These are phyloP conservation scores for Aspergillus cavernicola DNA, from an alignment of 495 filamentous ascomycete genomes.

Conservation along the genomic window DNA sequence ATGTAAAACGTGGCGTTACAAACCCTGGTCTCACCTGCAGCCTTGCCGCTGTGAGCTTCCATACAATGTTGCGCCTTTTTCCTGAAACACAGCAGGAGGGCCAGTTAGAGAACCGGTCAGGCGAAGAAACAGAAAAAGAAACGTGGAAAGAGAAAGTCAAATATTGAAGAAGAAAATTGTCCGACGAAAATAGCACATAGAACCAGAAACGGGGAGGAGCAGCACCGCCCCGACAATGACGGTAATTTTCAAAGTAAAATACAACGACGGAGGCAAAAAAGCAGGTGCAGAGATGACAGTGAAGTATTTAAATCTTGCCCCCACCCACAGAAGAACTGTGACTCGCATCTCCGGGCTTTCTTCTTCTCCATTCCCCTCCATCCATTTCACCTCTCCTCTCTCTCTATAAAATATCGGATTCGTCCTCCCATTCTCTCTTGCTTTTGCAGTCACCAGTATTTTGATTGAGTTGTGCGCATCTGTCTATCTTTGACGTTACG, in stretches of 20 bases:
- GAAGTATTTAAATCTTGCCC: conserved; percentile 9
- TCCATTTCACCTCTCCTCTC: conserved; percentile 7
- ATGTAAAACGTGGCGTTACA: conserved; percentile 16
- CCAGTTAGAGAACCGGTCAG: background rate
- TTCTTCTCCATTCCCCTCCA: conserved; percentile 9
- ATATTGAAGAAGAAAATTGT: background rate
- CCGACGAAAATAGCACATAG: background rate
- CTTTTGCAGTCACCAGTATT: conserved; percentile 6
- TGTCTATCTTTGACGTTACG: conserved; percentile 7
- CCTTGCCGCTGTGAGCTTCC: conserved; percentile 8
- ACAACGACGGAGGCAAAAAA: conserved; percentile 9
- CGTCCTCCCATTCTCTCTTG: conserved; percentile 11
- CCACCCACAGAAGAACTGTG: conserved; percentile 17
- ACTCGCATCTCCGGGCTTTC: conserved; percentile 20
- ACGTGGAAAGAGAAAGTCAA: background rate
- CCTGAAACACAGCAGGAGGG: conserved; percentile 2
- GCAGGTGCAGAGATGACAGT: background rate
- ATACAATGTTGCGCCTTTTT: conserved; percentile 14
- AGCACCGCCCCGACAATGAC: conserved; percentile 7
- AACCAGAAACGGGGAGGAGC: conserved; percentile 6
- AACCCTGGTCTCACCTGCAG: conserved; percentile 19
- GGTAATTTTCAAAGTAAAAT: conserved; percentile 17
- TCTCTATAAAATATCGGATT: conserved; percentile 9
- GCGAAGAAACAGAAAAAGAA: background rate
- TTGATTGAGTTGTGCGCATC: conserved; percentile 15